These are phyloP conservation scores for Polytrichum formosum DNA, from an alignment of 225 moss, liverwort and hornwort genomes.

Conservation along the genomic window DNA sequence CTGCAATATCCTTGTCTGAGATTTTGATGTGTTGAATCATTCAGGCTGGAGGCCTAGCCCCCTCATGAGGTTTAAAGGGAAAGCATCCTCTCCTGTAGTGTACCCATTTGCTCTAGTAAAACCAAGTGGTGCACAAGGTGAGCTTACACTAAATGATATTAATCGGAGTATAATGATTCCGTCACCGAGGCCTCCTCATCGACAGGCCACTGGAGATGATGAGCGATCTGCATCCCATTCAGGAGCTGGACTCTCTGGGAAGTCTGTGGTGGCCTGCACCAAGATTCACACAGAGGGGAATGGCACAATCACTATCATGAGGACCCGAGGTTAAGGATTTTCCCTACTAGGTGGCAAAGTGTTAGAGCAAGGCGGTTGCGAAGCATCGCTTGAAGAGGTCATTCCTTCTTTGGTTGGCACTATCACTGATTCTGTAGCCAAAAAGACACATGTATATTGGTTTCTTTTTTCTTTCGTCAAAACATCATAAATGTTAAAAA, in stretches of 20 bases:
- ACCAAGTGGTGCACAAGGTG: slow-evolving; percentile 84
- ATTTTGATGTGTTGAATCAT: background rate
- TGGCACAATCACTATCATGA: slow-evolving; percentile 85
- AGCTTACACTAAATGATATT: slow-evolving; percentile 79
- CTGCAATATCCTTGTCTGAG: too few species aligned
- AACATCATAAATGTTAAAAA: slow-evolving; percentile 18
- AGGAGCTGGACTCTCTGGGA: slow-evolving; percentile 69
- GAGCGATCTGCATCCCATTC: slow-evolving; percentile 38
- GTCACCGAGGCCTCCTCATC: slow-evolving; percentile 45
- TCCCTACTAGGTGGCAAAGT: background rate
- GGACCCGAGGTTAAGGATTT: slow-evolving; percentile 60
- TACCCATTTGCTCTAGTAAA: slow-evolving; percentile 91
- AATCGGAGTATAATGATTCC: slow-evolving; percentile 75
- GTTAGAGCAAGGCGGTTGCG: background rate
- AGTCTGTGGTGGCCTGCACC: slow-evolving; percentile 80
- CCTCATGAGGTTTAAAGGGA: slow-evolving; percentile 49
- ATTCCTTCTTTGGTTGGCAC: slow-evolving; percentile 27
- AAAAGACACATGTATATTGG: slow-evolving; percentile 38
- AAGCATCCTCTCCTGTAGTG: slow-evolving; percentile 68
- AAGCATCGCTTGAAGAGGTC: slow-evolving; percentile 3
- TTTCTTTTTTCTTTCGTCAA: slow-evolving; percentile 21
- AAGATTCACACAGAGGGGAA: slow-evolving; percentile 89
- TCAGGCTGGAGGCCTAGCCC: slow-evolving; percentile 62
- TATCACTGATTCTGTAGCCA: slow-evolving; percentile 15
- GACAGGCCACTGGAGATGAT: slow-evolving; percentile 32